A percentile compares a stretch with the other conserved stretches of the same genome.
These are phyloP conservation scores for Amanita phalloides DNA, from an alignment of 768 basidiomycete genomes.

Conservation along the genomic window DNA sequence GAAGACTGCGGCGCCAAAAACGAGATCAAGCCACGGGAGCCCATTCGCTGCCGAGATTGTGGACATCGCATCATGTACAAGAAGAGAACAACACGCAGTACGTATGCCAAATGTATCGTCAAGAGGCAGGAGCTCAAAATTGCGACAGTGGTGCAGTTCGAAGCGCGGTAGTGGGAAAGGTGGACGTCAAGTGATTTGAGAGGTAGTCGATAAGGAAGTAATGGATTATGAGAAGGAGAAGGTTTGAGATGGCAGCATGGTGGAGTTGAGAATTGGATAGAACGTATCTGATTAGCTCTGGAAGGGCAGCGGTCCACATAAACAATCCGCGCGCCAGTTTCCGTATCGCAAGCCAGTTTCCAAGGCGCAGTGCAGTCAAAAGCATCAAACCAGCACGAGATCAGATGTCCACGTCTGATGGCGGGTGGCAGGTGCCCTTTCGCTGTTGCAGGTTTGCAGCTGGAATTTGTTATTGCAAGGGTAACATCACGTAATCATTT, in stretches of 20 bases:
- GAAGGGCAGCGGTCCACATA: no score
- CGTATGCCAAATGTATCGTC: constrained; percentile 18
- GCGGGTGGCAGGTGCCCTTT: no score
- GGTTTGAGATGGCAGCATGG: constrained; percentile 25
- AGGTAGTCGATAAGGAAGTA: constrained; percentile 69
- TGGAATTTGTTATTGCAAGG: no score
- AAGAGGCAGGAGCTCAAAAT: neutral
- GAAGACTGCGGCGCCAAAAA: constrained; percentile 90
- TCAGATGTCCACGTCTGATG: no score
- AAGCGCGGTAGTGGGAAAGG: constrained; percentile 48
- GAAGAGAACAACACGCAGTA: constrained; percentile 89
- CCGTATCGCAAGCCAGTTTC: no score
- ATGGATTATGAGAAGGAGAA: constrained; percentile 57
- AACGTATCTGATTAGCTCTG: constrained; percentile 29
- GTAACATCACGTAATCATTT: constrained; percentile 4
- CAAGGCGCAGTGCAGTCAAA: no score
- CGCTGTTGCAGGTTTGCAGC: no score
- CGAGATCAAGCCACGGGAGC: constrained; percentile 83
- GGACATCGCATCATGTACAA: constrained; percentile 99
- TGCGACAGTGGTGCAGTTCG: constrained; percentile 66
- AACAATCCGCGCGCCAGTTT: no score
- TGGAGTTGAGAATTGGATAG: constrained; percentile 20
- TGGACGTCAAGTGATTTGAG: constrained; percentile 43
- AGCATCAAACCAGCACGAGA: no score
- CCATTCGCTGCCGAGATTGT: constrained; percentile 92